Percentiles rank a stretch among this genome's conserved stretches.
Evolutionary conservation across 345 rosid species (phyloP).

Genomic region (Pugionium cornutum): DNA sequence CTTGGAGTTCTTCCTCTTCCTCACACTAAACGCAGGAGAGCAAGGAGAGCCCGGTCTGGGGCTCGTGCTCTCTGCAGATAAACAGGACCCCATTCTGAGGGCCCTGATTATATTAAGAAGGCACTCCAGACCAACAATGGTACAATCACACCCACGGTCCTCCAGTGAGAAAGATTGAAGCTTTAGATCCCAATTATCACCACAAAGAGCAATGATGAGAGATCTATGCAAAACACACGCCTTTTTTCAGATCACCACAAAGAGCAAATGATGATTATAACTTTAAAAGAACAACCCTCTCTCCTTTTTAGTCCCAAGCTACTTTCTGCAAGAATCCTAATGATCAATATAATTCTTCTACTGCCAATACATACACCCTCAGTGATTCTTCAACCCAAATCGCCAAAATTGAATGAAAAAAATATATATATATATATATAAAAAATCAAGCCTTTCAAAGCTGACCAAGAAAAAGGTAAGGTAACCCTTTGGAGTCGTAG

Average conservation of each 20-base stretch:
- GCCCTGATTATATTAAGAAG: slow-evolving; percentile 82
- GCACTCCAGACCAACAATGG: slow-evolving; percentile 90
- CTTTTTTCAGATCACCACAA: neutral
- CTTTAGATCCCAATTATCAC: slow-evolving; percentile 47
- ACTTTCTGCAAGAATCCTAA: no score
- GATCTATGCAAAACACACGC: neutral
- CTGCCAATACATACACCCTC: neutral
- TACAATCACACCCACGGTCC: slow-evolving; percentile 49
- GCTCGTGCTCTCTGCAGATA: slow-evolving; percentile 85
- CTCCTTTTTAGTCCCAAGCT: no score
- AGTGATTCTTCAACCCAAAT: slow-evolving; percentile 24
- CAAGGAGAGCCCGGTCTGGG: slow-evolving; percentile 76
- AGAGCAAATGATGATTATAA: slow-evolving; percentile 17
- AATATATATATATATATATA: neutral
- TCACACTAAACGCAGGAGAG: slow-evolving; percentile 54
- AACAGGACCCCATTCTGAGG: slow-evolving; percentile 99
- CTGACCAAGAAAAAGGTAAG: slow-evolving; percentile 32
- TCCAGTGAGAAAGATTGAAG: slow-evolving; percentile 31
- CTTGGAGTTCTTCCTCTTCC: slow-evolving; percentile 65
- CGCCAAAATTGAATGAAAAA: slow-evolving; percentile 15
- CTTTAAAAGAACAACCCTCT: slow-evolving; percentile 15
- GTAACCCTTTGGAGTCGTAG: slow-evolving; percentile 17
- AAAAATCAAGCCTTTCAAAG: slow-evolving; percentile 29
- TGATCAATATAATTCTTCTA: no score
- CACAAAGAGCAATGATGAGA: slow-evolving; percentile 25